Conservation (phyloP, 2,329 filamentous ascomycete genomes). For the Xylaria sp. region DNA sequence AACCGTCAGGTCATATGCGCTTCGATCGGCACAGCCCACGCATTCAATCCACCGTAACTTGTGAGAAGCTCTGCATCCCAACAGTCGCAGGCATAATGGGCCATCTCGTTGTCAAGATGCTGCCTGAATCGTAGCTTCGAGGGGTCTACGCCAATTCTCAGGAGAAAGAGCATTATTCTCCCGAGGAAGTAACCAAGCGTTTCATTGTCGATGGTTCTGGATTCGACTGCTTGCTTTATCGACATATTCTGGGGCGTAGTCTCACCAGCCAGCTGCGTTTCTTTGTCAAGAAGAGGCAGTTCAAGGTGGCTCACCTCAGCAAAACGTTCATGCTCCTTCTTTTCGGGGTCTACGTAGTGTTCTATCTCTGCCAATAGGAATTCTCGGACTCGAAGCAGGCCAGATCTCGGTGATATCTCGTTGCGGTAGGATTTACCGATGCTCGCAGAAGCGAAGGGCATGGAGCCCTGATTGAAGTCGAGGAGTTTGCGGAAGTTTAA, state of each 20-base stretch:
- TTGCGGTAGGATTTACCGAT: constrained; percentile 79
- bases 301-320: constrained; percentile 84
- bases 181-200: constrained; percentile 97
- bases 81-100: constrained; percentile 97
- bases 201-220: constrained; percentile 91
- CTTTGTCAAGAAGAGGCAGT: constrained; percentile 83
- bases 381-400: constrained; percentile 73
- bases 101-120: constrained; percentile 81
- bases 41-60: constrained; percentile 97
- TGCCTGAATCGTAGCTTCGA: constrained; percentile 94
- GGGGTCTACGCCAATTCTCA: constrained; percentile 86
- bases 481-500: constrained; percentile 75
- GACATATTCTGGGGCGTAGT: constrained; percentile 78
- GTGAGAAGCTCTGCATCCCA: constrained; percentile 96
- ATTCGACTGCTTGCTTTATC: constrained; percentile 86
- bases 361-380: constrained; percentile 68
- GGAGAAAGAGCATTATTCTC: constrained; percentile 89
- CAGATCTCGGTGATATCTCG: constrained; percentile 73
- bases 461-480: constrained; percentile 74
- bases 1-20: constrained; percentile 91
- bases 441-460: constrained; percentile 77
- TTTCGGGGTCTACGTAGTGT: constrained; percentile 52
- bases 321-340: constrained; percentile 91
- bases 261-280: constrained; percentile 87
- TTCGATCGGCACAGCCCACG: constrained; percentile 94